Conservation (phyloP, 2,329 filamentous ascomycete genomes). For the Paramyrothecium roridum region DNA sequence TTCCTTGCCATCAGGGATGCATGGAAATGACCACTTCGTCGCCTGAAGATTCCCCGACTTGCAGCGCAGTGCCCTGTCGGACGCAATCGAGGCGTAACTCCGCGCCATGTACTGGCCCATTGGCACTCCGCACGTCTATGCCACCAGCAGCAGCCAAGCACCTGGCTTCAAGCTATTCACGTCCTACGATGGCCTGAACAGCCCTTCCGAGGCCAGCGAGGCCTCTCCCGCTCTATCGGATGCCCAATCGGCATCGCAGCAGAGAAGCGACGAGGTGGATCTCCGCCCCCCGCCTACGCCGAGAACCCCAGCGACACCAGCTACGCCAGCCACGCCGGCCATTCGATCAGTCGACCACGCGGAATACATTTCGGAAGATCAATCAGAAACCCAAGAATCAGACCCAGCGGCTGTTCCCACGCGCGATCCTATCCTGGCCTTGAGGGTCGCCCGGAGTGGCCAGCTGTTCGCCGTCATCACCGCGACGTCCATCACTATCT, state of each 20-base stretch:
- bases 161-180: slow-evolving; percentile 47
- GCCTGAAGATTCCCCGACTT: too few relatives aligned
- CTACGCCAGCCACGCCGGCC: slow-evolving; percentile 54
- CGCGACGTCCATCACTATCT: slow-evolving; percentile 79
- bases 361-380: slow-evolving; percentile 19
- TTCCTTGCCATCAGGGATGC: too few relatives aligned
- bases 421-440: slow-evolving; percentile 67
- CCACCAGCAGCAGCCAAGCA: slow-evolving; percentile 65
- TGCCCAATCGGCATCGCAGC: slow-evolving; percentile 12
- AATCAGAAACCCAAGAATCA: slow-evolving; percentile 20
- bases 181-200: slow-evolving; percentile 58
- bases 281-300: slow-evolving; percentile 22
- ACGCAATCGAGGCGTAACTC: slow-evolving; percentile 17
- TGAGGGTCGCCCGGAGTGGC: slow-evolving; percentile 75
- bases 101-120: slow-evolving; percentile 85
- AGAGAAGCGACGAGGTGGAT: slow-evolving; percentile 29
- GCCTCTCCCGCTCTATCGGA: slow-evolving; percentile 7
- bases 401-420: slow-evolving; percentile 33
- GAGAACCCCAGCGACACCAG: slow-evolving; percentile 40
- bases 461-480: slow-evolving; percentile 87
- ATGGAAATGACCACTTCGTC: too few relatives aligned
- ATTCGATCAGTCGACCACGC: slow-evolving; percentile 59
- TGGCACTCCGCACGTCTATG: slow-evolving; percentile 79
- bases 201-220: slow-evolving; percentile 20
- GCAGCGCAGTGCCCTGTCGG: too few relatives aligned